Base-by-base conservation (phyloP, 2,329 filamentous ascomycete genomes). In the Pseudocercospora crystallina region DNA sequence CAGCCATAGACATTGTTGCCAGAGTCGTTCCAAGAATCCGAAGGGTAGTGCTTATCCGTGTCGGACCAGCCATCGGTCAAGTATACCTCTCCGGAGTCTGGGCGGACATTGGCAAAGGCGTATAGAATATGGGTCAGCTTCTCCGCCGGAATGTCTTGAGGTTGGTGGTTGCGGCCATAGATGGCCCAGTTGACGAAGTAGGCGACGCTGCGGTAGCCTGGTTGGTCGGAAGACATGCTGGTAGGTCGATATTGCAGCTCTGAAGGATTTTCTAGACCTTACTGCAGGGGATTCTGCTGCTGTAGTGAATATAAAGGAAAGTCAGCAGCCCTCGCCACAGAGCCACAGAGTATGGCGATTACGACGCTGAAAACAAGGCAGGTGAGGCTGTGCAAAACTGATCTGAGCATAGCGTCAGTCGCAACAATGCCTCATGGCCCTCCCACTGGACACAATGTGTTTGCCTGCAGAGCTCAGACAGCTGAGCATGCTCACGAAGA, bases 41-140 rank as follows among this genome's bases (percentile, higher is more conserved):
- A 74, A 0, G 81, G 70, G 61, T 88, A 91, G 63, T 83, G 85
- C 63, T 86, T 89, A 46, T 90, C 76, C 1, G 73, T 61, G 54
- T 91, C 89, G 17, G 87, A 79, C 68, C 80, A 90, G 1, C 75
- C 71, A 62, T 94, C 88, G 1, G 81, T 85, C 7, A 89, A 75
- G 64, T 79, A 80, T 8, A 95, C 90, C 71, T 95, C 89, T 43
- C 92, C 92, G 30, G 80, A 83, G 2, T 92, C 88, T 2, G 84
- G 78, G 3, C 82, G 80, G 51, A 96, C 82, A 67, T 96, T 95
- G 65, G 89, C 92, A 72, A 97, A 97, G 12, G 91, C 80, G 63
- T 96, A 96, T 12, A 96, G 82, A 4, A 97, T 73, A 65, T 97
- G 92, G 0, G 91, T 97, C 36, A 96, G 80, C 49, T 89, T 86